A percentile compares a stretch with the other conserved stretches of the same genome.
Evolutionary conservation across 169 alveolate genomes (phyloP).

Genomic region (Eimeria mitis): DNA sequence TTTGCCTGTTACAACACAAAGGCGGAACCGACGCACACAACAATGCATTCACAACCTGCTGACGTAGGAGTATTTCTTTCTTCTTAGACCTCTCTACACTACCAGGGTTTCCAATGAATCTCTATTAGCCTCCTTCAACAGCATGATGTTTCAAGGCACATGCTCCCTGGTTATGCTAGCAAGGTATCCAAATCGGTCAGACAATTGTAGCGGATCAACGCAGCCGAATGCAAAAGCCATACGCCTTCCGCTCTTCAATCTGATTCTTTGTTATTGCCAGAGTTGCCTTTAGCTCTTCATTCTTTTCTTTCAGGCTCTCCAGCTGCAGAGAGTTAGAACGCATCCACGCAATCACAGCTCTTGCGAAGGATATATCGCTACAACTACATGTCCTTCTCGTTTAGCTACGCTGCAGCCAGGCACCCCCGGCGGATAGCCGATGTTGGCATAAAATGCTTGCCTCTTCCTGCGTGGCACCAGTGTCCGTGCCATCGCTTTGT

Average conservation of each 20-base stretch:
- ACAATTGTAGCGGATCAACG: not conserved
- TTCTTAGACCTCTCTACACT: no score
- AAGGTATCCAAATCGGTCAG: not conserved
- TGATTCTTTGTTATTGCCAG: conserved; percentile 8
- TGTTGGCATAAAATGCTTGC: no score
- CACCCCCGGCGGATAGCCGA: no score
- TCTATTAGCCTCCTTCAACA: no score
- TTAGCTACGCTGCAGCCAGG: no score
- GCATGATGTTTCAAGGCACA: no score
- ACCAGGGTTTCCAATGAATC: no score
- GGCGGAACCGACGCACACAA: not conserved
- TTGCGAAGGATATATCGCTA: not conserved
- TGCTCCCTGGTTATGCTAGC: not conserved
- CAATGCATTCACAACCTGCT: no score
- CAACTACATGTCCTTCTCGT: not conserved
- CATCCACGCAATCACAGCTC: not conserved
- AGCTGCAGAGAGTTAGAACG: not conserved
- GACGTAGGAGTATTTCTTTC: no score
- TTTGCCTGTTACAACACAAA: not conserved
- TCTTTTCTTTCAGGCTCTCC: conserved; percentile 3
- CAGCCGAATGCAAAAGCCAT: not conserved
- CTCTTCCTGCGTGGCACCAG: conserved; percentile 3
- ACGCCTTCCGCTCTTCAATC: conserved; percentile 51
- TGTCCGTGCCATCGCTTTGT: conserved; percentile 55
- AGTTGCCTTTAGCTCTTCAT: conserved; percentile 46